Evolutionary conservation across 179 eudicot species (phyloP).

Genomic region (Corrigiola litoralis): DNA sequence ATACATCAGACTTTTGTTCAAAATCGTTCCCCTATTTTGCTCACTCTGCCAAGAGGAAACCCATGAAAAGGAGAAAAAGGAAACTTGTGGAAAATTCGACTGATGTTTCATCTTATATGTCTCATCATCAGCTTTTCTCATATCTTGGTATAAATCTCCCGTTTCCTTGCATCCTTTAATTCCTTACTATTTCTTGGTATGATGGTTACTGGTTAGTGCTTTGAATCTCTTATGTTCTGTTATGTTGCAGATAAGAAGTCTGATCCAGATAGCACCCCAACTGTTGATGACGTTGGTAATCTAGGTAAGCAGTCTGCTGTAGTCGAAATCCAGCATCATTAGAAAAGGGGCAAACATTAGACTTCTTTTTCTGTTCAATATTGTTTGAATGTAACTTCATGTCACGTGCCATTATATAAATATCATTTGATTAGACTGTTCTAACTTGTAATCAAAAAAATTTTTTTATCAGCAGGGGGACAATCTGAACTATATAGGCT

Average conservation of each 20-base stretch:
- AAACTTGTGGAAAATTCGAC: constrained; percentile 52
- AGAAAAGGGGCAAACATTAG: not conserved
- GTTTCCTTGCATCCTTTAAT: not conserved
- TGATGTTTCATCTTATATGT: constrained; percentile 52
- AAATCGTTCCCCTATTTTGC: constrained; percentile 42
- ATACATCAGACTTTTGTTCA: constrained; percentile 44
- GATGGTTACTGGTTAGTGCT: too few species aligned
- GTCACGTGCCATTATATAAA: too few species aligned
- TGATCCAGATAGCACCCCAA: constrained; percentile 51
- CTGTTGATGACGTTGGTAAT: constrained; percentile 45
- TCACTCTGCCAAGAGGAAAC: constrained; percentile 36
- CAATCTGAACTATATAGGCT: too few species aligned
- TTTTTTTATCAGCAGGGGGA: too few species aligned
- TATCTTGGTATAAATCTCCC: constrained; percentile 40
- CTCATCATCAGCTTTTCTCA: constrained; percentile 72
- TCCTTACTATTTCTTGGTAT: constrained; percentile 1
- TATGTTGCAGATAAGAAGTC: constrained; percentile 60
- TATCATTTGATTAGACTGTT: too few species aligned
- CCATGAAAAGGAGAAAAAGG: constrained; percentile 69
- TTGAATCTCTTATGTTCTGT: too few species aligned
- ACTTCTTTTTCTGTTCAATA: not conserved
- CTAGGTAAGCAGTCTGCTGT: constrained; percentile 42
- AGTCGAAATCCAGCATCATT: not conserved
- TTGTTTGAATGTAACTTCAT: too few species aligned
- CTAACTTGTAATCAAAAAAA: too few species aligned